Conservation (phyloP, 78 protist species). For the Polysphondylium violaceum region DNA sequence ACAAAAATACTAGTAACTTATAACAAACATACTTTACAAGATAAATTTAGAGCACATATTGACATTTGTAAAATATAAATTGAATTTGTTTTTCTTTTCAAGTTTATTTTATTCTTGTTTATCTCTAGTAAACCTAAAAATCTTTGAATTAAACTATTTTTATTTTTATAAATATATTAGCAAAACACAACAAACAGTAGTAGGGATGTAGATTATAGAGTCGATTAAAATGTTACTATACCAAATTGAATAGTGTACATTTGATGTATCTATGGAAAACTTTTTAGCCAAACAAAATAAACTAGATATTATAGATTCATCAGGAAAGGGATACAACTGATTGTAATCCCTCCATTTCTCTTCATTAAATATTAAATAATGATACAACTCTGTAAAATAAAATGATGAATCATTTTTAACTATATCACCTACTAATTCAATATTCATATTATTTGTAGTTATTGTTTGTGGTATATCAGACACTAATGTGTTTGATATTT, state of each 20-base stretch:
- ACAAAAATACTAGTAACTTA: background rate
- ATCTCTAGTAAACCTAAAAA: conserved; percentile 50
- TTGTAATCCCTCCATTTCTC: conserved; percentile 54
- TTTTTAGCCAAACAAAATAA: conserved; percentile 18
- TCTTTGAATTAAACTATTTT: conserved; percentile 62
- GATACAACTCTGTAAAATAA: conserved; percentile 19
- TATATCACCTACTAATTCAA: conserved; percentile 8
- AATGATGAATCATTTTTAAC: conserved; percentile 1
- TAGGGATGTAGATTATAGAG: background rate
- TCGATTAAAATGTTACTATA: background rate
- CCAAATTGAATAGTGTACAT: conserved; percentile 74
- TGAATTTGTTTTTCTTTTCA: background rate
- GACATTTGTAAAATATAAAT: conserved; percentile 20
- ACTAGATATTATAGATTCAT: background rate
- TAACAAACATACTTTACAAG: conserved; percentile 38
- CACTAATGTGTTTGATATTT: too few relatives aligned
- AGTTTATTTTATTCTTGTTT: background rate
- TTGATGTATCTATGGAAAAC: conserved; percentile 3
- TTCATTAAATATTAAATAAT: conserved; percentile 9
- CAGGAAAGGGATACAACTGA: conserved; percentile 48
- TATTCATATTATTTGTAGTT: conserved; percentile 8
- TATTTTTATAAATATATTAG: background rate
- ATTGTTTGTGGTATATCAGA: too few relatives aligned
- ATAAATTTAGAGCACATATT: conserved; percentile 38
- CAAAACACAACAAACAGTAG: background rate